Percentiles rank a stretch among this genome's conserved stretches.
These are phyloP conservation scores for Trametes maxima DNA, from an alignment of 768 basidiomycete genomes.

Conservation along the genomic window DNA sequence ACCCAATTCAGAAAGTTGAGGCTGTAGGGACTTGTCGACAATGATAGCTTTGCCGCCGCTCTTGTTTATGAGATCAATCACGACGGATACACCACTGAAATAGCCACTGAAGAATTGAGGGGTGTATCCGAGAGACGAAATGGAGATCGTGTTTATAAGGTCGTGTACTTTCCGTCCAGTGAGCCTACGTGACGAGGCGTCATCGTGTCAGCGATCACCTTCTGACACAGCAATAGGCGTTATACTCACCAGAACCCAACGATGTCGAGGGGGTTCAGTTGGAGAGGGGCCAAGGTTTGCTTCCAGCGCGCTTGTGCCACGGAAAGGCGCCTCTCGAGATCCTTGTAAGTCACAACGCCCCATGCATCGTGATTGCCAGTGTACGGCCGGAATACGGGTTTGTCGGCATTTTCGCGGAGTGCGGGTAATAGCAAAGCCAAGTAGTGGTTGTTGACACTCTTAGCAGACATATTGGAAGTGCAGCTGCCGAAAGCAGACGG, in stretches of 20 bases:
- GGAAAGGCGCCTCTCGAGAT: constrained; percentile 5
- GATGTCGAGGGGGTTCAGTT: constrained; percentile 2
- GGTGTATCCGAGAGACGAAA: constrained; percentile 19
- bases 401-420: constrained; percentile 1
- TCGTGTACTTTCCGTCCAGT: constrained; percentile 21
- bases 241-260: not conserved
- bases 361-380: constrained; percentile 1
- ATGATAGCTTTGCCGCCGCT: constrained; percentile 19
- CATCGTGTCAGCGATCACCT: not conserved
- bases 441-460: constrained; percentile 10
- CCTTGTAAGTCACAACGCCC: constrained; percentile 12
- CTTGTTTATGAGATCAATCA: constrained; percentile 13
- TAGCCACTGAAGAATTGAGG: constrained; percentile 26
- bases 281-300: not conserved
- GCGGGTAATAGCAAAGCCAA: constrained; percentile 7
- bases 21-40: constrained; percentile 7
- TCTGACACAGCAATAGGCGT: not conserved
- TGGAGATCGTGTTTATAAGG: constrained; percentile 19
- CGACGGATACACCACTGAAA: constrained; percentile 9
- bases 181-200: constrained; percentile 12
- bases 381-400: constrained; percentile 9
- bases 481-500: too few species aligned
- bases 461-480: not conserved
- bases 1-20: not conserved
- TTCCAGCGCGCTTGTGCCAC: constrained; percentile 9